phyloP scores from a whole-genome alignment of 805 yeast genomes.

The Candida krabiensis region DNA sequence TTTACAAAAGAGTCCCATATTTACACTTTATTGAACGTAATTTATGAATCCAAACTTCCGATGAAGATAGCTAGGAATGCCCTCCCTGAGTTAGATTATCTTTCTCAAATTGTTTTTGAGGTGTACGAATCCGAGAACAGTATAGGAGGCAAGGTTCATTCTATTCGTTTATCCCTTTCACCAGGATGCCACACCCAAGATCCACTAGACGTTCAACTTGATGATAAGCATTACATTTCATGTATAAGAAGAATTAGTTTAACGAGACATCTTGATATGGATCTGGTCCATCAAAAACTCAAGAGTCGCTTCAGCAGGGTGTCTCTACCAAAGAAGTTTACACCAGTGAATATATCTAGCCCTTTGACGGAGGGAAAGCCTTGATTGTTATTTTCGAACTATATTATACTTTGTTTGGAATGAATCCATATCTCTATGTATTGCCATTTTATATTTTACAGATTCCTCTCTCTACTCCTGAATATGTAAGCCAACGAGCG shows the following conservation, averaged over 20 bases:
- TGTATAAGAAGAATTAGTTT: conserved; percentile 89
- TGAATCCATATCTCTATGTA: no score
- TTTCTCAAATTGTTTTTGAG: conserved; percentile 93
- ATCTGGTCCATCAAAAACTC: conserved; percentile 78
- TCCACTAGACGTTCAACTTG: conserved; percentile 94
- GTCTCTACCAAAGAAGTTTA: conserved; percentile 84
- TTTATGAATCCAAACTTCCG: conserved; percentile 92
- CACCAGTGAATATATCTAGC: conserved; percentile 84
- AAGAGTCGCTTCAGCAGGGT: conserved; percentile 83
- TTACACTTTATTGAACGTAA: conserved; percentile 85
- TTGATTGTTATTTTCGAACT: background rate
- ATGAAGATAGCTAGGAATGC: conserved; percentile 94
- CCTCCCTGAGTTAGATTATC: conserved; percentile 91
- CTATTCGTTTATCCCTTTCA: conserved; percentile 86
- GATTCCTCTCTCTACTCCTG: no score
- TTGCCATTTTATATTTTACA: background rate
- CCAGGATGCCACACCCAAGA: conserved; percentile 99
- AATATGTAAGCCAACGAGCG: no score
- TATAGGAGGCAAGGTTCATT: conserved; percentile 74
- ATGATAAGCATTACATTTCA: conserved; percentile 93
- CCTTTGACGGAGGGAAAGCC: conserved; percentile 26
- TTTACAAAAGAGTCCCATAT: conserved; percentile 98
- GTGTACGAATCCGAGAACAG: conserved; percentile 78
- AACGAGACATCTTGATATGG: conserved; percentile 92
- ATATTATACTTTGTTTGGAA: no score